A percentile compares a stretch with the other conserved stretches of the same genome.
phyloP scores from a whole-genome alignment of 495 filamentous ascomycete species.

The Podospora pseudopauciseta region DNA sequence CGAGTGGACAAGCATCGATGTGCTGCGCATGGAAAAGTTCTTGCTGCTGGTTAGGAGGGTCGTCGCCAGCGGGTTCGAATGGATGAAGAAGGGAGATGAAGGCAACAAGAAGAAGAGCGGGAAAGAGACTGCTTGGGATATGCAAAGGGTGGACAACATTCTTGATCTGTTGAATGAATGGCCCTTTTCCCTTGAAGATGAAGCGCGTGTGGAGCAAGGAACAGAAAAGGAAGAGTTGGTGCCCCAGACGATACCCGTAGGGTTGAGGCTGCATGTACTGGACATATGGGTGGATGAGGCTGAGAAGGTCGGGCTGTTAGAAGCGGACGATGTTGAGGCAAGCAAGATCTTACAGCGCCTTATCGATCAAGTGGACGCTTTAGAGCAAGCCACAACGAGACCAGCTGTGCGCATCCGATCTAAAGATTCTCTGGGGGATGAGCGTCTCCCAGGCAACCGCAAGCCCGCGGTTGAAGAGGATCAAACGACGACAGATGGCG shows the following conservation, averaged over 20 bases:
- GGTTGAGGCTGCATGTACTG: slow-evolving; percentile 79
- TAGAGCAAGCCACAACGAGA: slow-evolving; percentile 52
- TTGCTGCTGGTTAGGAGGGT: slow-evolving; percentile 77
- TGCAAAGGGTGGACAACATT: slow-evolving; percentile 33
- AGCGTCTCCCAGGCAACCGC: slow-evolving; percentile 57
- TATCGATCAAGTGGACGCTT: slow-evolving; percentile 35
- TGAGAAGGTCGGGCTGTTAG: slow-evolving; percentile 61
- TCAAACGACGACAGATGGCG: slow-evolving; percentile 26
- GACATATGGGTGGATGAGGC: slow-evolving; percentile 91
- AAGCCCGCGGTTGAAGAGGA: slow-evolving; percentile 35
- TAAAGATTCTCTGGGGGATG: slow-evolving; percentile 70
- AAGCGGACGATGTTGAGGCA: slow-evolving; percentile 38
- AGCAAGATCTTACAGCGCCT: slow-evolving; percentile 36
- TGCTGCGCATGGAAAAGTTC: slow-evolving; percentile 89
- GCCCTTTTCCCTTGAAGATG: slow-evolving; percentile 42
- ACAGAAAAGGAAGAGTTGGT: slow-evolving; percentile 31
- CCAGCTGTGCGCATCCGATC: slow-evolving; percentile 71
- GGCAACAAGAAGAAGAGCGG: slow-evolving; percentile 13
- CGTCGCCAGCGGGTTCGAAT: slow-evolving; percentile 62
- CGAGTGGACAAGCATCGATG: slow-evolving; percentile 80
- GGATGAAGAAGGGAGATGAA: slow-evolving; percentile 40
- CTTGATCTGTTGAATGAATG: slow-evolving; percentile 41
- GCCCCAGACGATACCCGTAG: slow-evolving; percentile 59
- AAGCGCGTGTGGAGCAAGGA: slow-evolving; percentile 29
- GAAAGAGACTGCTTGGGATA: slow-evolving; percentile 28